phyloP scores from a whole-genome alignment of 2,329 filamentous ascomycete species.

The Microdochium paspali region DNA sequence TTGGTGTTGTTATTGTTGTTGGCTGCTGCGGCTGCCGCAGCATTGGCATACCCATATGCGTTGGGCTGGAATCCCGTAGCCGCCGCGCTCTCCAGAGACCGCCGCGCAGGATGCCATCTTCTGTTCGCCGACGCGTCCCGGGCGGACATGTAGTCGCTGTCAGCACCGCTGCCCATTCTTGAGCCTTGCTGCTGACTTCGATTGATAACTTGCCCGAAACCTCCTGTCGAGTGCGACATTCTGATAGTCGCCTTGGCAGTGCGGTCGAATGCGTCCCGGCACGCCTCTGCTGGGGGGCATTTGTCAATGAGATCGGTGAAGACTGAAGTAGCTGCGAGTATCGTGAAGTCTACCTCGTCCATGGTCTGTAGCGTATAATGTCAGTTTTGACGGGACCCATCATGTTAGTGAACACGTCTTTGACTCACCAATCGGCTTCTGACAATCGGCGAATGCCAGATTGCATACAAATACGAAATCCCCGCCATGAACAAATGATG shows the following conservation, averaged over 20 bases:
- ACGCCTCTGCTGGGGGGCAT: slow-evolving; percentile 89
- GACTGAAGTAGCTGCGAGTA: slow-evolving; percentile 86
- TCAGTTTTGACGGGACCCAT: neutral
- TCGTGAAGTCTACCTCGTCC: slow-evolving; percentile 96
- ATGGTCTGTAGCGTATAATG: slow-evolving; percentile 48
- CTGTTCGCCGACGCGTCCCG: slow-evolving; percentile 20
- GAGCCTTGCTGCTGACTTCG: slow-evolving; percentile 15
- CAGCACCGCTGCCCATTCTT: slow-evolving; percentile 10
- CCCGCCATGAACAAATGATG: slow-evolving; percentile 97
- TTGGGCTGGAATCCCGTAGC: neutral
- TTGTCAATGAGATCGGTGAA: slow-evolving; percentile 87
- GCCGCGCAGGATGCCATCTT: slow-evolving; percentile 4
- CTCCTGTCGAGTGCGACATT: slow-evolving; percentile 83
- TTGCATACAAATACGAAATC: slow-evolving; percentile 91
- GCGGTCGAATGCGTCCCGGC: slow-evolving; percentile 85
- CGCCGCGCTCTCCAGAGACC: neutral
- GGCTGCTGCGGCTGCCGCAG: neutral
- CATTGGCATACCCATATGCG: neutral
- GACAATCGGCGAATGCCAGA: slow-evolving; percentile 91
- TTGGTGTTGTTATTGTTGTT: slow-evolving; percentile 21
- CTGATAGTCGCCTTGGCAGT: slow-evolving; percentile 93
- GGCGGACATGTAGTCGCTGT: slow-evolving; percentile 18
- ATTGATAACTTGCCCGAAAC: slow-evolving; percentile 50
- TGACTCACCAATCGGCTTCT: slow-evolving; percentile 72
- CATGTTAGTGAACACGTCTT: slow-evolving; percentile 1